Evolutionary conservation across 352 stramenopile genomes (phyloP).

Genomic region (Detonula confervacea): DNA sequence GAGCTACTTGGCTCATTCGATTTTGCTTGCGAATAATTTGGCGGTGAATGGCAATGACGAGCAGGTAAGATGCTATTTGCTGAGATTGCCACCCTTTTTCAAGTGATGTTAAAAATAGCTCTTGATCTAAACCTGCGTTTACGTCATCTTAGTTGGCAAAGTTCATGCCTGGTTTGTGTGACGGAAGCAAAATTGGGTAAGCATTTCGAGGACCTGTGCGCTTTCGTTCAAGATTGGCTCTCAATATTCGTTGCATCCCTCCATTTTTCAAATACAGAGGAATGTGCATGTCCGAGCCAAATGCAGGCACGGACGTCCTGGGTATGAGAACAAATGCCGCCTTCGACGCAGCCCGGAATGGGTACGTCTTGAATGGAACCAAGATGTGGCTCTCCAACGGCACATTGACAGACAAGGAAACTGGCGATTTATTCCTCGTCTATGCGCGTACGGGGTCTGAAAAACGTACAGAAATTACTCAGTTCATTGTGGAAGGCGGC

Average conservation of each 20-base stretch:
- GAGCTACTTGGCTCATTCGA: slow-evolving; percentile 91
- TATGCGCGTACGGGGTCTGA: slow-evolving; percentile 93
- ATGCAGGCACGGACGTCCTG: slow-evolving; percentile 92
- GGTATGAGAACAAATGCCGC: slow-evolving; percentile 94
- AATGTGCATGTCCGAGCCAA: slow-evolving; percentile 99
- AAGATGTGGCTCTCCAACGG: slow-evolving; percentile 99
- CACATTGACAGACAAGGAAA: slow-evolving; percentile 89
- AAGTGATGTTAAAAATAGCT: too few species aligned
- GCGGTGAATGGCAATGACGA: slow-evolving; percentile 74
- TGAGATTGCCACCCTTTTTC: too few species aligned
- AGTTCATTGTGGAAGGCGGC: slow-evolving; percentile 97
- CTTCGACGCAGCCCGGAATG: slow-evolving; percentile 79
- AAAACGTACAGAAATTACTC: slow-evolving; percentile 89
- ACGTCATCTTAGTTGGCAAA: slow-evolving; percentile 70
- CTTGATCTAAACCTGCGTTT: too few species aligned
- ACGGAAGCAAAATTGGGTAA: slow-evolving; percentile 93
- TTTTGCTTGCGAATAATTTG: slow-evolving; percentile 86
- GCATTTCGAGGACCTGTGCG: too few species aligned
- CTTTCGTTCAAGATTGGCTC: too few species aligned
- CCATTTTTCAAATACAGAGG: too few species aligned
- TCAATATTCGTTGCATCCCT: too few species aligned
- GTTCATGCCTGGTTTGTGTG: slow-evolving; percentile 91
- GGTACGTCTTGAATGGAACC: slow-evolving; percentile 91
- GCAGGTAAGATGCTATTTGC: slow-evolving; percentile 55
- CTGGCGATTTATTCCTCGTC: slow-evolving; percentile 97